A percentile compares a stretch with the other conserved stretches of the same genome.
Conservation (phyloP, 2,329 filamentous ascomycete genomes). For the Tolypocladium ophioglossoides region DNA sequence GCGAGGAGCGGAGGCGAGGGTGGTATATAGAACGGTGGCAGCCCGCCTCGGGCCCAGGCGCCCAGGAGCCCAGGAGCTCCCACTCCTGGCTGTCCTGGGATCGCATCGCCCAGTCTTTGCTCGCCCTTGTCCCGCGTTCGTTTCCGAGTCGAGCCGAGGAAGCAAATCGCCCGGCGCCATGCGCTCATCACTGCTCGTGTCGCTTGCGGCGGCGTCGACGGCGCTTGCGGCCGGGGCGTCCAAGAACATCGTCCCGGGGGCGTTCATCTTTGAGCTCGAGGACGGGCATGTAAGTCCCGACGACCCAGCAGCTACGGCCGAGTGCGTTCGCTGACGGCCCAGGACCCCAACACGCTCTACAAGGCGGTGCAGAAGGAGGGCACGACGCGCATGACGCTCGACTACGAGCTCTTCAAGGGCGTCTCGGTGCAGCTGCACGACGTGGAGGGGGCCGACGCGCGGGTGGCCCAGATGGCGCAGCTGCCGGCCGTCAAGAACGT, state of each 20-base stretch:
- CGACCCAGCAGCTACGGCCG: neutral
- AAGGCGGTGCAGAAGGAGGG: slow-evolving; percentile 19
- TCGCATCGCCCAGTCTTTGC: neutral
- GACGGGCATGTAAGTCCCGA: slow-evolving; percentile 7
- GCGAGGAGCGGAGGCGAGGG: neutral
- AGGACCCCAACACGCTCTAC: slow-evolving; percentile 11
- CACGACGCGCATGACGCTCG: slow-evolving; percentile 34
- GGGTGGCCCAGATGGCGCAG: slow-evolving; percentile 27
- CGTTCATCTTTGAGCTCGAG: slow-evolving; percentile 11
- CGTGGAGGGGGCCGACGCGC: slow-evolving; percentile 29
- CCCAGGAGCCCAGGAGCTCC: neutral
- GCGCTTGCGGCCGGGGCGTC: slow-evolving; percentile 2
- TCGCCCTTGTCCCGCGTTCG: too few species aligned
- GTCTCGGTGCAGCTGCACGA: slow-evolving; percentile 42
- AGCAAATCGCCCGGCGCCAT: neutral
- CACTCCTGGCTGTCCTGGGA: neutral
- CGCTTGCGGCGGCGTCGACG: slow-evolving; percentile 7
- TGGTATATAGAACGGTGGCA: neutral
- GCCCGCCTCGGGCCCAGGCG: neutral
- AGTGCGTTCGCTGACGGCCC: slow-evolving; percentile 2
- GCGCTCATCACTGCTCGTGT: slow-evolving; percentile 6
- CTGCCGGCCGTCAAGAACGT: slow-evolving; percentile 36
- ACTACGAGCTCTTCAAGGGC: slow-evolving; percentile 42
- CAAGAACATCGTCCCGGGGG: slow-evolving; percentile 7
- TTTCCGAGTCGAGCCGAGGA: neutral